A percentile compares a stretch with the other conserved stretches of the same genome.
Evolutionary conservation across 2,329 filamentous ascomycete genomes (phyloP).

Genomic region (Hymenoscyphus infarciens): DNA sequence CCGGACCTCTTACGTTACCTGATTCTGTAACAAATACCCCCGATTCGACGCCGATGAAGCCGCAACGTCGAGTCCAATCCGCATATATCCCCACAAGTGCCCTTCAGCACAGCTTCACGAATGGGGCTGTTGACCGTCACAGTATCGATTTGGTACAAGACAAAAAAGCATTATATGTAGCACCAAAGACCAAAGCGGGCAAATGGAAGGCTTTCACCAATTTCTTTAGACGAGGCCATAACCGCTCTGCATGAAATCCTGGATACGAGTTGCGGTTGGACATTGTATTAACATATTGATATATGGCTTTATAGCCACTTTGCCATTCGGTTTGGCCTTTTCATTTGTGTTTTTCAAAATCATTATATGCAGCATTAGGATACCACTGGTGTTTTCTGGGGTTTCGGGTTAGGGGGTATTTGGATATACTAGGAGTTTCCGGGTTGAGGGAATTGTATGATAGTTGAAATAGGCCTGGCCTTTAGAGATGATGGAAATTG

Average conservation of each 20-base stretch:
- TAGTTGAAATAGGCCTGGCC: background rate
- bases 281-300: constrained; percentile 9
- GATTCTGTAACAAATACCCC: constrained; percentile 18
- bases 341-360: background rate
- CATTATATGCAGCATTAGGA: constrained; percentile 5
- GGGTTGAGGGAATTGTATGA: constrained; percentile 8
- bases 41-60: constrained; percentile 24
- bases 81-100: constrained; percentile 23
- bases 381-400: constrained; percentile 7
- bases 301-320: background rate
- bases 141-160: constrained; percentile 13
- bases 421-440: constrained; percentile 10
- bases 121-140: constrained; percentile 13
- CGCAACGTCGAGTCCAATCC: constrained; percentile 26
- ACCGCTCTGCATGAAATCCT: background rate
- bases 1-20: constrained; percentile 14
- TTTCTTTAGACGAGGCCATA: constrained; percentile 26
- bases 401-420: background rate
- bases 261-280: background rate
- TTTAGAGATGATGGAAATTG: background rate
- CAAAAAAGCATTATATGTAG: constrained; percentile 5
- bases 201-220: constrained; percentile 31
- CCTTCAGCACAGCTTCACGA: constrained; percentile 19
- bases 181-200: constrained; percentile 24
- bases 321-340: constrained; percentile 3